phyloP scores from a whole-genome alignment of 2,329 filamentous ascomycete species.

The Colletotrichum tamarilloi region DNA sequence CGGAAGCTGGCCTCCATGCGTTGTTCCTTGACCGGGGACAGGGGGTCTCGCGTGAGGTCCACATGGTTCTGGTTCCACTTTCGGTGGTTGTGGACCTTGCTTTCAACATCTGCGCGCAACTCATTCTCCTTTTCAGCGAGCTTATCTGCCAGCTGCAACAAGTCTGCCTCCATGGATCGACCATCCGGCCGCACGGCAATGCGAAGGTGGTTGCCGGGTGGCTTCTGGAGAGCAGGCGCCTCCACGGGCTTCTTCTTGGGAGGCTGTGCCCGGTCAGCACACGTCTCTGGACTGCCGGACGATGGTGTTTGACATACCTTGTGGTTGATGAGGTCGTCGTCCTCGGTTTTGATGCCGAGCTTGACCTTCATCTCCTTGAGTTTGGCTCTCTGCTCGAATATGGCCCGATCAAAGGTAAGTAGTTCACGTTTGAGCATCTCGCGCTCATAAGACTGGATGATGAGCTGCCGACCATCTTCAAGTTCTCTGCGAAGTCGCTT shows the following conservation, averaged over 20 bases:
- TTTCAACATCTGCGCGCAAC: conserved; percentile 84
- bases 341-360: conserved; percentile 89
- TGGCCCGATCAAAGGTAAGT: conserved; percentile 76
- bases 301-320: conserved; percentile 69
- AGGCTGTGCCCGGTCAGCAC: conserved; percentile 60
- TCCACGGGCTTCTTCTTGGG: conserved; percentile 78
- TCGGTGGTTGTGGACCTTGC: conserved; percentile 87
- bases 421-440: conserved; percentile 84
- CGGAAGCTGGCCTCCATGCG: conserved; percentile 73
- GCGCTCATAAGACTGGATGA: conserved; percentile 81
- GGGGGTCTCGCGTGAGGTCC: conserved; percentile 86
- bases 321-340: conserved; percentile 94
- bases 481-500: conserved; percentile 91
- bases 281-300: conserved; percentile 38
- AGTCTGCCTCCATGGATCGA: conserved; percentile 80
- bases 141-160: conserved; percentile 80
- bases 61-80: conserved; percentile 93
- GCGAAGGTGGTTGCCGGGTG: conserved; percentile 73
- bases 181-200: conserved; percentile 77
- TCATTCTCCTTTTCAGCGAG: conserved; percentile 84
- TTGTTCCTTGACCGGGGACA: conserved; percentile 80
- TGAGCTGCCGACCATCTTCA: conserved; percentile 85
- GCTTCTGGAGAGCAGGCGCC: conserved; percentile 68
- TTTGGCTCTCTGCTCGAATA: conserved; percentile 85
- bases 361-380: conserved; percentile 91